Base-by-base conservation (phyloP, 2,329 filamentous ascomycete genomes). In the Claviceps citrina region DNA sequence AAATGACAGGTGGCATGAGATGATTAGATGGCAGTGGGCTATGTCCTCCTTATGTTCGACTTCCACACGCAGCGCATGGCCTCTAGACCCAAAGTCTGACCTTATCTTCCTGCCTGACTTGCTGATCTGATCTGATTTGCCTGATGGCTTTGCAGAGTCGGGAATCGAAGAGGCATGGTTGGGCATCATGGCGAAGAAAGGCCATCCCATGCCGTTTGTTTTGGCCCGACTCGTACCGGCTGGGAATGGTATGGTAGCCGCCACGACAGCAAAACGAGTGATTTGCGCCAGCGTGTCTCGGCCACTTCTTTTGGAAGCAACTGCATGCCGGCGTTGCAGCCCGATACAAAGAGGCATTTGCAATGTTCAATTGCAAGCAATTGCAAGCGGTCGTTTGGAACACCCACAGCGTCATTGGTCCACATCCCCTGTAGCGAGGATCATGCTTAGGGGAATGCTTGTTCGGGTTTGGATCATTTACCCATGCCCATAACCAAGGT, bases 41-140 rank as follows among this genome's bases (percentile, higher is more conserved):
- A 39, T 32, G 27, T 7, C 10, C 26, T 39, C 37, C 36, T 36
- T 39, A 43, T 39, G 31, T 43, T 39, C n/a, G 18, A 24, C 22
- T 19, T 31, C 31, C 15, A 18, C 31, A 35, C 40, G 34, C 34
- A 28, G 16, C 25, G 30, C 19, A 16, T 25, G 12, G 15, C 25
- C 25, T 9, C 6, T n/a, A 7, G 16, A 25, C 27, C 20, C n/a
- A n/a, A 37, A 37, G 25, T 25, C 16, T 31, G 31, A 31, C 40
- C 20, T 40, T 12, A 32, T 24, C 27, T 35, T n/a, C 15, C 25
- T 20, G 25, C 38, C 38, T n/a, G 25, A 32, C 38, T 13, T 13
- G 19, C 26, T 30, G 35, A 30, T 24, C 7, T 6, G 16, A 37
- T 15, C 9, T 15, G 13, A 30, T 20, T 13, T 20, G 16, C 26